Evolutionary conservation across 148 eudicot genomes (phyloP).

Genomic region (Heliamphora exappendiculata): DNA sequence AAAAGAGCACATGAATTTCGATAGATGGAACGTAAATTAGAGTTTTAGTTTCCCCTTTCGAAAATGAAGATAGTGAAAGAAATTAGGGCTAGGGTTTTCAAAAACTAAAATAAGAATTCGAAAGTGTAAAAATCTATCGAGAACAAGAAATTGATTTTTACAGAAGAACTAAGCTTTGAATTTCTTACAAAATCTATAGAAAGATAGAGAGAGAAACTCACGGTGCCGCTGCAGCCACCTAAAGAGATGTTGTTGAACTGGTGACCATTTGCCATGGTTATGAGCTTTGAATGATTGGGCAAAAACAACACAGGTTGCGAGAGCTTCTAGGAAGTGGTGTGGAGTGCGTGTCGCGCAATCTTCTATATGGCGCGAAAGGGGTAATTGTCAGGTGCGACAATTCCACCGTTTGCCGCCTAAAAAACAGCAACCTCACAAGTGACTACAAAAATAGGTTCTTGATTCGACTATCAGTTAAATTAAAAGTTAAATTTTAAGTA

Average conservation of each 20-base stretch:
- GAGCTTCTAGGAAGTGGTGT: no score
- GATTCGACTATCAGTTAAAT: no score
- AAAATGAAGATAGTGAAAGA: not conserved
- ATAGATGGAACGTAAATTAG: conserved; percentile 5
- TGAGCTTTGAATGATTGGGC: not conserved
- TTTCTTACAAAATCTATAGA: not conserved
- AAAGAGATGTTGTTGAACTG: conserved; percentile 78
- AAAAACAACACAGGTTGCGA: no score
- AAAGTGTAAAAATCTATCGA: not conserved
- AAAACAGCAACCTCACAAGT: no score
- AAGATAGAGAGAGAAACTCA: no score
- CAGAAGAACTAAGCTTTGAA: not conserved
- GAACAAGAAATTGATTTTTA: not conserved
- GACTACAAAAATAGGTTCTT: no score
- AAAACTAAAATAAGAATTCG: not conserved
- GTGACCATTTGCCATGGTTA: conserved; percentile 71
- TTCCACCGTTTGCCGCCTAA: no score
- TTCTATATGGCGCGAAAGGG: no score
- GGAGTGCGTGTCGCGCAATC: no score
- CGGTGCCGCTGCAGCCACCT: conserved; percentile 88
- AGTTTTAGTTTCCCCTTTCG: not conserved
- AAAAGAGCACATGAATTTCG: not conserved
- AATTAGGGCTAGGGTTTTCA: conserved; percentile 22
- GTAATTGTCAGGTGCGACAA: no score
- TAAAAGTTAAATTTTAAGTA: no score